Percentiles rank a stretch among this genome's conserved stretches.
Evolutionary conservation across 441 rosid species (phyloP).

Genomic region (Corymbia citriodora): DNA sequence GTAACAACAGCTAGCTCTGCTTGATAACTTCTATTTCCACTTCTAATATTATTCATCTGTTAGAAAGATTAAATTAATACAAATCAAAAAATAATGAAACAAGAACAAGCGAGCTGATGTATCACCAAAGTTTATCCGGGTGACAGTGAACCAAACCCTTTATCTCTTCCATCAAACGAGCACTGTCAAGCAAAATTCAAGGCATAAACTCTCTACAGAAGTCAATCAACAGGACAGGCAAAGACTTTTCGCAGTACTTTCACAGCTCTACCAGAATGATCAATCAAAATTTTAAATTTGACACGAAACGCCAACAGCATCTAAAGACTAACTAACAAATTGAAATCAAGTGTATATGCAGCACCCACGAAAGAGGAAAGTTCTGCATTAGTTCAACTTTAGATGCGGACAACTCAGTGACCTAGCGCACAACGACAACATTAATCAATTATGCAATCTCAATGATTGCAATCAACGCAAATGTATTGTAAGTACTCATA

Average conservation of each 20-base stretch:
- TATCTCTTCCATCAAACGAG: slow-evolving; percentile 70
- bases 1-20: slow-evolving; percentile 76
- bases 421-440: background rate
- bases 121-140: slow-evolving; percentile 82
- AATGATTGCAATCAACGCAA: background rate
- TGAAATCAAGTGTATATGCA: background rate
- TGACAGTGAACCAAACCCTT: slow-evolving; percentile 74
- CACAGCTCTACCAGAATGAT: background rate
- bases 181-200: slow-evolving; percentile 34
- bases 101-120: background rate
- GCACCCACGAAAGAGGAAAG: background rate
- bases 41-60: slow-evolving; percentile 60
- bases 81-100: background rate
- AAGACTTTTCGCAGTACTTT: background rate
- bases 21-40: slow-evolving; percentile 58
- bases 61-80: background rate
- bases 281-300: background rate
- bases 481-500: background rate
- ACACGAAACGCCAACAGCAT: background rate
- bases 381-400: background rate
- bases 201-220: background rate
- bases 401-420: background rate
- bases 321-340: background rate
- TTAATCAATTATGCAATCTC: background rate
- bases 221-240: background rate